Conservation (phyloP, 2,329 filamentous ascomycete species). For the Trichoderma sp. region DNA sequence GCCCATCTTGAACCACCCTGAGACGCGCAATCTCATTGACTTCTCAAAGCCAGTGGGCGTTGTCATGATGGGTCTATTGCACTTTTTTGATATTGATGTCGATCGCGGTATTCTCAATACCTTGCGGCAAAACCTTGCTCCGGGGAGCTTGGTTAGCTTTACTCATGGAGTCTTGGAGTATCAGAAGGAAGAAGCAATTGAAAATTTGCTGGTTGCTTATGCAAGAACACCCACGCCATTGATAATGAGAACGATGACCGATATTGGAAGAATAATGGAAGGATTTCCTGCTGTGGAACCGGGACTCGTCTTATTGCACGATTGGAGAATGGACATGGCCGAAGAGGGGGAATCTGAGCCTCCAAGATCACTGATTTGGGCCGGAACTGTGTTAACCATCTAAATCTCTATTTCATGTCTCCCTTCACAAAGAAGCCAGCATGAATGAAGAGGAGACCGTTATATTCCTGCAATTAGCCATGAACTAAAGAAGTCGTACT, state of each 20-base stretch:
- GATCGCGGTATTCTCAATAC: background rate
- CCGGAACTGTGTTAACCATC: background rate
- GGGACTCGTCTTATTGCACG: background rate
- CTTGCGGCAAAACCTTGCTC: background rate
- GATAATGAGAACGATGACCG: background rate
- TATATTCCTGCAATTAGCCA: background rate
- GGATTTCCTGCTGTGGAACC: background rate
- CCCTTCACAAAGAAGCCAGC: accelerated
- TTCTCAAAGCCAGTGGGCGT: conserved; percentile 13
- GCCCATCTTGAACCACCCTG: conserved; percentile 1
- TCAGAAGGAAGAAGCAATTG: background rate
- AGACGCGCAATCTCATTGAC: conserved; percentile 11
- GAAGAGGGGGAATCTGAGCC: conserved; percentile 10
- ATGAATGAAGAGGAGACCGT: background rate
- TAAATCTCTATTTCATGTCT: background rate
- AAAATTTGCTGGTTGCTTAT: background rate
- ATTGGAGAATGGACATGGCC: conserved; percentile 11
- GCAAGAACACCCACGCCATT: background rate
- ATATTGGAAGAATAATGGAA: background rate
- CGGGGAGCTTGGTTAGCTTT: conserved; percentile 1
- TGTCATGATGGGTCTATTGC: conserved; percentile 9
- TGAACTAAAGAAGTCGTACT: background rate
- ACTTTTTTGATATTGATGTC: background rate
- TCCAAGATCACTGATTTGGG: background rate
- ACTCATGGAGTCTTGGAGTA: background rate